Base-by-base conservation (phyloP, 306 rosid species). In the Trifolium repens region DNA sequence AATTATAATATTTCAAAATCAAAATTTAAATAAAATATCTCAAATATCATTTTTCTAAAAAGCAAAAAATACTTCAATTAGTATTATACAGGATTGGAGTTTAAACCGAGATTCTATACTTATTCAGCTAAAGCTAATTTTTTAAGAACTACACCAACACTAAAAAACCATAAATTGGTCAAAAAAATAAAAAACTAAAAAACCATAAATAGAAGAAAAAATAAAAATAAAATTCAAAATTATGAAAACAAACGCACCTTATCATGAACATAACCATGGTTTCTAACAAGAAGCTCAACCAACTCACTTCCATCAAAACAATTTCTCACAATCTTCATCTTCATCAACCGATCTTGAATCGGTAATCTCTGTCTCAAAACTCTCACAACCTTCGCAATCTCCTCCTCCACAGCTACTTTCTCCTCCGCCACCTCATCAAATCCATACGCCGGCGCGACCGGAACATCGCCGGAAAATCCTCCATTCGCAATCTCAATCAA, bases 301-400 rank as follows among this genome's bases (percentile, higher is more conserved):
- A 90, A 74, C 64, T 92, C 90, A 5, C 72, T 50, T 24, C 87
- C 96, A 14, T 87, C 80, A 83, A 92, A 94, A 82, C 99, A 92
- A 34, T 92, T 94, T 71, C 81, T 89, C 3, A 89, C 85, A 53
- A 91, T 84, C 88, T 86, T 94, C 92, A 89, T 84, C 81, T 88
- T 89, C 83, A 90, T 78, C 88, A 87, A 46, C 30, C 99, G 88
- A 80, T 94, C 99, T 88, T 94, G 96, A 81, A 94, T 94, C 19
- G 97, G 97, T 76, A 94, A 66, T 16, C 81, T 85, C 87, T 87
- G 91, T 77, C 97, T 81, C 84, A 94, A 52, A 17, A 87, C 71
- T 73, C 79, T 84, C 43, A 91, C 96, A 44, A 87, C 85, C 66
- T 69, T 85, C 7, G 81, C 61, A 58, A 86, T 7, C 82, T 86